Evolutionary conservation across 345 rosid genomes (phyloP), one percentile per base, ranked within the genome.

Genomic region (Ceriops tagal): DNA sequence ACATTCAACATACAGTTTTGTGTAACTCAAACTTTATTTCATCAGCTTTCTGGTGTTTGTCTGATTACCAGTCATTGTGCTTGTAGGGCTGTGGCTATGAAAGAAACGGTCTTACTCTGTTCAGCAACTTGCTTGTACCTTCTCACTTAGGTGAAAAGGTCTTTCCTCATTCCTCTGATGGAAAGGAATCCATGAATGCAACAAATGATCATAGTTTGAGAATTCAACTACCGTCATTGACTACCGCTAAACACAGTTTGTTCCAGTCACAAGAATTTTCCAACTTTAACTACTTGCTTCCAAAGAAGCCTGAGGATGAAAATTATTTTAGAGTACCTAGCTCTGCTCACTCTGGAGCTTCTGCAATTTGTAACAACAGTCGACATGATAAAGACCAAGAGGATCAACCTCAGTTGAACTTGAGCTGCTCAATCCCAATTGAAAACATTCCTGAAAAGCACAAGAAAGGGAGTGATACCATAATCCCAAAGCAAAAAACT

Each of bases 11-110:
- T 34, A 5, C 67, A 47, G 24, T 10, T 30, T 39, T 47, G 16
- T 13, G 30, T 24, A 21, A 26, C 11, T 19, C 20, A 3, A 39
- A 16, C 58, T 69, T 47, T 49, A 20, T 47, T 56, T 30, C 39
- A 18, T 28, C 26, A 55, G 20, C 28, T 68, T 13, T 35, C 31
- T 57, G 61, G 16, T 31, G 28, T 37, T 37, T 53, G 60, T 62
- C 51, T 35, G 71, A 51, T 71, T 11, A 52, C 58, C 26, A 68
- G 27, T 16, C 32, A 21, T 64, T 67, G 55, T 74, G 20, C 72
- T 73, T 57, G 62, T 63, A 88, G 92, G 81, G 74, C 34, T 83
- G 76, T 75, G 79, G 79, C 71, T 67, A 58, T 43, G 86, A 85
- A 69, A 85, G 75, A 74, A 80, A 73, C 21, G 58, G 61, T 61